Percentiles rank a stretch among this genome's conserved stretches.
Conservation (phyloP, 176 grass and related monocot genomes). For the Raddia distichophylla region DNA sequence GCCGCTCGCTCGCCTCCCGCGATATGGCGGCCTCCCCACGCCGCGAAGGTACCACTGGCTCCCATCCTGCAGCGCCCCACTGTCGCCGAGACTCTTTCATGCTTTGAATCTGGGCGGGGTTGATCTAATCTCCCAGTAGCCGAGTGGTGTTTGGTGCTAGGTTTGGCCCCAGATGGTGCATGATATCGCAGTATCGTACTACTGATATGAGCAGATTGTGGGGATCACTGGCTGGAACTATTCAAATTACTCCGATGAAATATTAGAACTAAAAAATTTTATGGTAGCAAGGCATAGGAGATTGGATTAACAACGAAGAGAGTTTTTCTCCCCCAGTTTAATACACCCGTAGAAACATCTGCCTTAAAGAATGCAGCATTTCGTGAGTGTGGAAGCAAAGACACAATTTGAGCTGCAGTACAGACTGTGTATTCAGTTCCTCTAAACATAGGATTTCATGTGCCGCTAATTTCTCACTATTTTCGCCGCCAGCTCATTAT, state of each 20-base stretch:
- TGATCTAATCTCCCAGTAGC: not conserved
- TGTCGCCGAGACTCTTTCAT: not conserved
- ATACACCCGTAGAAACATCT: not conserved
- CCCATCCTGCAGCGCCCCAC: not conserved
- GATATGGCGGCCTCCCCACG: not conserved
- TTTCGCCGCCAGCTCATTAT: not conserved
- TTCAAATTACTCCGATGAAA: not conserved
- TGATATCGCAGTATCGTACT: not conserved
- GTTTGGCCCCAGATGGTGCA: not conserved
- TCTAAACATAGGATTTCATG: not conserved
- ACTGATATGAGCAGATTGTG: not conserved
- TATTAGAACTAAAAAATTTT: not conserved
- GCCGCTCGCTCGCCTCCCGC: conserved; percentile 1
- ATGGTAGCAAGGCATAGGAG: not conserved
- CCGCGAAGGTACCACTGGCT: conserved; percentile 21
- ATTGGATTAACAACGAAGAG: not conserved
- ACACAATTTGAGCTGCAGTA: not conserved
- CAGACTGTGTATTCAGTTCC: not conserved
- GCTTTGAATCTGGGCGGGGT: not conserved
- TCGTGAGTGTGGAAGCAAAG: not conserved
- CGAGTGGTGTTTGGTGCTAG: not conserved
- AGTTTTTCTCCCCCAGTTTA: not conserved
- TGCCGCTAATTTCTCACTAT: not conserved
- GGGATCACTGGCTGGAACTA: not conserved
- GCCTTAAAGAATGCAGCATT: not conserved